Evolutionary conservation across 352 stramenopile genomes (phyloP), one percentile per base, ranked within the genome.

Genomic region (Globisporangium nodosum): DNA sequence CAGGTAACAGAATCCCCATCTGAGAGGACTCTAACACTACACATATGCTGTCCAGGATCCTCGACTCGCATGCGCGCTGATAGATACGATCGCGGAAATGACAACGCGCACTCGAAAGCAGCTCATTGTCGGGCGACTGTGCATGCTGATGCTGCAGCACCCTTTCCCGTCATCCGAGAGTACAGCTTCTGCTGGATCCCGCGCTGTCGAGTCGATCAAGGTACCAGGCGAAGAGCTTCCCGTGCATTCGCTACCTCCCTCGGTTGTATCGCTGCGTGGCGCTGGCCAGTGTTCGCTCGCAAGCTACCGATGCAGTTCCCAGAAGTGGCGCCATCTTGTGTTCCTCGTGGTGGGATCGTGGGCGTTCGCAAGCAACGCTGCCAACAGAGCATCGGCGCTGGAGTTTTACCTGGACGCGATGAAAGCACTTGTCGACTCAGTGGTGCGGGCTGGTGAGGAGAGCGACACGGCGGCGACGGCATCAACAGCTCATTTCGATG

Each of bases 281-380:
- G 76, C 65, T 0, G 55, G 54, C 15, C 47, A 66, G 27, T 79
- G 68, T 31, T 82, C 76, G 8, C 52, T 87, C 49, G 58, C 60
- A 16, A 82, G 64, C 35, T 85, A 85, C 27, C 74, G 74, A 31
- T 86, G 70, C 31, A 39, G 49, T 12, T 74, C 68, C 2, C 27
- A 66, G 6, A 79, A 73, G 54, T 85, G 72, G 74, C 65, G 64
- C 5, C 74, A 88, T 61, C 61, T 88, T 20, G 52, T 69, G 7
- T 83, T 82, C 61, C 64, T 88, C 7, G 59, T 83, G 21, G 77
- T 89, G 40, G 80, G 80, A 1, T 78, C 66, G 2, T 92, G 80
- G 80, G 55, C 71, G 13, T 74, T 78, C 27, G 63, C 71, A 7
- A 49, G 63, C 20, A 76, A 62, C 35, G 53, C 69, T 24, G 58